Evolutionary conservation across 106 monocot genomes (phyloP).

Genomic region (Dendrobium huoshanense): DNA sequence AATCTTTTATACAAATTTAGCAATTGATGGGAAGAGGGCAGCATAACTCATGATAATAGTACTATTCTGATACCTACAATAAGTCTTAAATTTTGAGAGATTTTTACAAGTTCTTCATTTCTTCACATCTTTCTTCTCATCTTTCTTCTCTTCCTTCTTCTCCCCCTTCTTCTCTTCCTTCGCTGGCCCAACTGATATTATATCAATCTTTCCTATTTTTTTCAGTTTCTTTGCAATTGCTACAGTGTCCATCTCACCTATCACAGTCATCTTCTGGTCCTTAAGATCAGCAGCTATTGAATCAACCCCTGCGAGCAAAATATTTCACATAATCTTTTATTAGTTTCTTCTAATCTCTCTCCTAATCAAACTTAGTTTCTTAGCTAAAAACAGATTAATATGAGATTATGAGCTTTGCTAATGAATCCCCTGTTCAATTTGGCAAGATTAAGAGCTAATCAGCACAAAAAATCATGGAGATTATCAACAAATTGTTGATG

Average conservation of each 20-base stretch:
- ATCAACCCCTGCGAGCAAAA: slow-evolving; percentile 46
- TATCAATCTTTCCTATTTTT: slow-evolving; percentile 71
- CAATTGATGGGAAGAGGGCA: not conserved
- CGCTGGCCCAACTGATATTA: slow-evolving; percentile 73
- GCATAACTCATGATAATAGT: not conserved
- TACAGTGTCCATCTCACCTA: slow-evolving; percentile 70
- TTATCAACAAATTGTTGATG: not conserved
- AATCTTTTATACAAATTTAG: not conserved
- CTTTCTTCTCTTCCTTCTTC: slow-evolving; percentile 14
- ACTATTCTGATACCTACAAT: not conserved
- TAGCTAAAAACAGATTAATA: no score
- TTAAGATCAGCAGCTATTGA: slow-evolving; percentile 74
- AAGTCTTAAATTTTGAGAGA: not conserved
- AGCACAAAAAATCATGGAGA: not conserved
- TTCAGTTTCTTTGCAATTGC: slow-evolving; percentile 81
- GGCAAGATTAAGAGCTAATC: not conserved
- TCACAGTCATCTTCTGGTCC: slow-evolving; percentile 79
- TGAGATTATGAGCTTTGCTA: no score
- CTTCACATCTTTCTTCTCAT: slow-evolving; percentile 2
- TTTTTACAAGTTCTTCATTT: not conserved
- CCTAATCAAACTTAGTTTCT: no score
- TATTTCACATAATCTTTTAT: no score
- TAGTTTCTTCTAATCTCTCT: no score
- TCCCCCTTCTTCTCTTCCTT: slow-evolving; percentile 95
- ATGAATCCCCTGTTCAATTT: no score